These are phyloP conservation scores for Gentiana straminea DNA, from an alignment of 257 asterid genomes.

Conservation along the genomic window DNA sequence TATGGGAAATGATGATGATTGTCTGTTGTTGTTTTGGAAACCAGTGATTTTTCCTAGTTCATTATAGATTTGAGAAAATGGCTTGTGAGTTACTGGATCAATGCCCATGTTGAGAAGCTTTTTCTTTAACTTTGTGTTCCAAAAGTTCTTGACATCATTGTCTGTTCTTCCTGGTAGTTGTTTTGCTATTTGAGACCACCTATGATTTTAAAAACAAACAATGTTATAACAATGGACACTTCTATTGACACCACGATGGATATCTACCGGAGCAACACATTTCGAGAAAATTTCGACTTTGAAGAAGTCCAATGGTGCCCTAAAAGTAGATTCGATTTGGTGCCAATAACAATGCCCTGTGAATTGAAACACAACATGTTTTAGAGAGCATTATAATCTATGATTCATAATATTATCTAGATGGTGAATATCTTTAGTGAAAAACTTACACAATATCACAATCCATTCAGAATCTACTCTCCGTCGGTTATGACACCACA, in stretches of 20 bases:
- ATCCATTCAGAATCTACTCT: no score
- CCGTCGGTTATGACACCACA: no score
- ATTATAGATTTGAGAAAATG: slow-evolving; percentile 68
- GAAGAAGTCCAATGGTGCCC: not conserved
- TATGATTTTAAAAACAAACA: slow-evolving; percentile 4
- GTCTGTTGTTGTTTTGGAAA: slow-evolving; percentile 23
- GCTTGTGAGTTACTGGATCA: slow-evolving; percentile 97
- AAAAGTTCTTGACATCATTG: slow-evolving; percentile 91
- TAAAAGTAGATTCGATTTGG: no score
- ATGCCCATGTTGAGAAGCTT: slow-evolving; percentile 76
- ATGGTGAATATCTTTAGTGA: no score
- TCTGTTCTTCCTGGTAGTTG: slow-evolving; percentile 89
- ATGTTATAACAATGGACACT: no score
- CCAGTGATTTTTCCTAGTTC: slow-evolving; percentile 69
- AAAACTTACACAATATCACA: no score
- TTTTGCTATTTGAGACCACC: slow-evolving; percentile 90
- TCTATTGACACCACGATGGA: not conserved
- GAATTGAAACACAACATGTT: not conserved
- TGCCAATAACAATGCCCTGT: no score
- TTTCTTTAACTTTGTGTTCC: slow-evolving; percentile 96
- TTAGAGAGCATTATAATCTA: not conserved
- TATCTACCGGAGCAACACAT: not conserved
- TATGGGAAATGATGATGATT: slow-evolving; percentile 21
- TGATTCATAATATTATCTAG: not conserved
- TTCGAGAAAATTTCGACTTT: no score